Evolutionary conservation across 2,329 filamentous ascomycete genomes (phyloP), one percentile per base, ranked within the genome.

Genomic region (Westerdykella ornata): DNA sequence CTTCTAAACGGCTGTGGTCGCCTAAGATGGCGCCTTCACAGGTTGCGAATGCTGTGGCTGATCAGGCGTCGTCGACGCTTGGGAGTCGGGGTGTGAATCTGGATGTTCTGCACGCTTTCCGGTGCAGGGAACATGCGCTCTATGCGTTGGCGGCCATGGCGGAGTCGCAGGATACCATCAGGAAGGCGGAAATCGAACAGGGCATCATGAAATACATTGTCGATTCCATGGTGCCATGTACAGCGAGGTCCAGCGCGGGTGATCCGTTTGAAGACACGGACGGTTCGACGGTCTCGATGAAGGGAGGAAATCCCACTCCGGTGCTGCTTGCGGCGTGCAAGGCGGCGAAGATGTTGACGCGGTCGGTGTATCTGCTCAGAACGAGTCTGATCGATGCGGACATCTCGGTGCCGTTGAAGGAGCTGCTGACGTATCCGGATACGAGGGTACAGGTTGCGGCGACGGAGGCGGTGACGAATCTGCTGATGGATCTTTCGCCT

Each of bases 241-340:
- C 20, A 75, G 75, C n/a, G 20, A 56, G 77, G 14, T n/a, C n/a
- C n/a, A 49, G 17, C 14, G n/a, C 40, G n/a, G 52, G 28, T n/a
- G 55, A 54, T 31, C 39, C 46, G 15, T 31, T 32, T 7, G 37
- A 22, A 13, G 42, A 34, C 53, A 59, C 30, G 43, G 60, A 35
- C 56, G 63, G 45, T 50, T 66, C 53, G 29, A 45, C 60, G 7
- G 62, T 63, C 15, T 66, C 68, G 3, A 33, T 33, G 30, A 69
- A 77, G 11, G 85, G 84, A 52, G 88, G 87, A 2, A 96, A 97
- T 54, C 82, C 88, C 1, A 73, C 80, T 6, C 70, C 78, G 3
- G 89, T 95, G 16, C 73, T 97, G 16, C 75, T 94, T 41, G 88
- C 89, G 15, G 90, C 88, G 1, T 96, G 89, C 59, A 82, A 86